A percentile compares a stretch with the other conserved stretches of the same genome.
Evolutionary conservation across 768 basidiomycete species (phyloP).

Genomic region (Neoboletus subvelutipes): DNA sequence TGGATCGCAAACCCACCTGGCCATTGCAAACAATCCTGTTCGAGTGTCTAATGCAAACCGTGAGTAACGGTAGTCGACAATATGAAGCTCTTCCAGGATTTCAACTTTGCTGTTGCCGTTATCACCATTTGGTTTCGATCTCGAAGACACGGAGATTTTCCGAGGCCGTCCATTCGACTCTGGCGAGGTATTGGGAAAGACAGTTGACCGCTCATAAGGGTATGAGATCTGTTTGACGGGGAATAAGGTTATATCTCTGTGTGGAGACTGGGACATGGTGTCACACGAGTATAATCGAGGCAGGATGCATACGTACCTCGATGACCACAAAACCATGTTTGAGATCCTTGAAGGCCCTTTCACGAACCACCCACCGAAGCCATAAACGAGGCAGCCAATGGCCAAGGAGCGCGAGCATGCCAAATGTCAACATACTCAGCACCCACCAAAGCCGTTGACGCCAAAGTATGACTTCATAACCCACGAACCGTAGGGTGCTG

Average conservation of each 20-base stretch:
- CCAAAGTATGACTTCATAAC: conserved; percentile 69
- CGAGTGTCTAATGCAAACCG: conserved; percentile 85
- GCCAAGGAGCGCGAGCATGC: conserved; percentile 75
- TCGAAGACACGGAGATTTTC: conserved; percentile 22
- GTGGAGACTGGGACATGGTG: conserved; percentile 61
- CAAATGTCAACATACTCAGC: conserved; percentile 66
- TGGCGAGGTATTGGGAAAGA: conserved; percentile 54
- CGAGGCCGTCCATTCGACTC: conserved; percentile 29
- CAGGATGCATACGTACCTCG: conserved; percentile 59
- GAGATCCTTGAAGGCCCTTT: conserved; percentile 77
- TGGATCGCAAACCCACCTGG: conserved; percentile 51
- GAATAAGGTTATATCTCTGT: conserved; percentile 78
- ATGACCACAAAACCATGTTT: conserved; percentile 78
- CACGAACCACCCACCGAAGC: conserved; percentile 82
- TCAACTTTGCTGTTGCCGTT: conserved; percentile 33
- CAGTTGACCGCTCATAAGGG: conserved; percentile 75
- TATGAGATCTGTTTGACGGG: conserved; percentile 67
- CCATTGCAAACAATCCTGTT: conserved; percentile 77
- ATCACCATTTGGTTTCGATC: conserved; percentile 34
- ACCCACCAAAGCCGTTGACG: conserved; percentile 68
- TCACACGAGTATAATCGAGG: conserved; percentile 12
- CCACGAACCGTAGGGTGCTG: conserved; percentile 80
- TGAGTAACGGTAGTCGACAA: conserved; percentile 91
- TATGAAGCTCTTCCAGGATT: conserved; percentile 51
- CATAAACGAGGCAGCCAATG: conserved; percentile 93